These are phyloP conservation scores for Solanum hybrid DNA, from an alignment of 305 asterid genomes.

Conservation along the genomic window DNA sequence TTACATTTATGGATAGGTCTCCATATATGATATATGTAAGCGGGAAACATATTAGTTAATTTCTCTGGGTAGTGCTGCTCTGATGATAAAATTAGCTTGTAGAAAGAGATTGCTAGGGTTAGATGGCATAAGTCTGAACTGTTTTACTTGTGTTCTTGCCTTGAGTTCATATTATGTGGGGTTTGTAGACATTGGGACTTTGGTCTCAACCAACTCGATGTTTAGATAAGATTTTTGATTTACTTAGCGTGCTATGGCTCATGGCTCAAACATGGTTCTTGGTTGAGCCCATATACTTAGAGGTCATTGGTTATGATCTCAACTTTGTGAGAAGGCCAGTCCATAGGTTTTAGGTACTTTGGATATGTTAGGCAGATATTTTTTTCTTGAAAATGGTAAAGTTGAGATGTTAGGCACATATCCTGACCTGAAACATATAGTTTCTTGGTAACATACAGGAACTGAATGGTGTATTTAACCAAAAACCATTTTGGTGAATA, in stretches of 20 bases:
- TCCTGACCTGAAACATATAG: background rate
- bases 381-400: background rate
- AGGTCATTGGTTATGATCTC: background rate
- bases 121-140: background rate
- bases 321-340: background rate
- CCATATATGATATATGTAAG: background rate
- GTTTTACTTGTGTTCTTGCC: background rate
- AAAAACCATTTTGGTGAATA: background rate
- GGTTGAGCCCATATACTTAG: background rate
- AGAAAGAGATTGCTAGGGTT: background rate
- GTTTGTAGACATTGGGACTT: background rate
- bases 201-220: background rate
- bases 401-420: background rate
- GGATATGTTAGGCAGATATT: background rate
- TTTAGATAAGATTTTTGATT: background rate
- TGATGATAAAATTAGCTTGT: background rate
- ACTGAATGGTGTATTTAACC: background rate
- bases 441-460: background rate
- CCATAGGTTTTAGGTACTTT: background rate
- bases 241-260: background rate
- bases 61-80: background rate
- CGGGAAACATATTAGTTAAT: background rate
- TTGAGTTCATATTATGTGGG: background rate
- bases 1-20: background rate
- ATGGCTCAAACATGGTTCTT: background rate